phyloP scores from a whole-genome alignment of 2,329 filamentous ascomycete species.

The Fusarium sp. region DNA sequence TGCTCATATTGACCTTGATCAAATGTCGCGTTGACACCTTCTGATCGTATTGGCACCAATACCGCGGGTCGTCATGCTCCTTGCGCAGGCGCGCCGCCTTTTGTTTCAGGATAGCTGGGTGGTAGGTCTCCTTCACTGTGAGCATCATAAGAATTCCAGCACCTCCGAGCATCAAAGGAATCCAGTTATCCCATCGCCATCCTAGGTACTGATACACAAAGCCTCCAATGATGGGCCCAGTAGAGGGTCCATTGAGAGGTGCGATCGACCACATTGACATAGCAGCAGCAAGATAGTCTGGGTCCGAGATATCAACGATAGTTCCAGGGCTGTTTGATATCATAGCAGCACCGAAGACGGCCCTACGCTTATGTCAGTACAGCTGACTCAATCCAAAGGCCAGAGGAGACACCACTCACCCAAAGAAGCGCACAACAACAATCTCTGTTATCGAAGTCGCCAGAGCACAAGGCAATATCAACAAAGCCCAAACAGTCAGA shows the following conservation, averaged over 20 bases:
- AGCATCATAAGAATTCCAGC: conserved; percentile 70
- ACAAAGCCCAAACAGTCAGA: conserved; percentile 72
- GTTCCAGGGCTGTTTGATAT: conserved; percentile 86
- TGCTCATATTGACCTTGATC: conserved; percentile 79
- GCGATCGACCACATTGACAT: conserved; percentile 88
- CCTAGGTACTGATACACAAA: conserved; percentile 79
- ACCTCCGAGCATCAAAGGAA: conserved; percentile 79
- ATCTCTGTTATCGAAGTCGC: conserved; percentile 76
- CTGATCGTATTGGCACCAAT: conserved; percentile 86
- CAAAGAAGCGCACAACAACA: conserved; percentile 80
- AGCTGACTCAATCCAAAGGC: neutral
- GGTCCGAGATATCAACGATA: conserved; percentile 84
- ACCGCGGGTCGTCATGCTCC: conserved; percentile 77
- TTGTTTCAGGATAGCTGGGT: conserved; percentile 75
- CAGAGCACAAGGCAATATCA: conserved; percentile 79
- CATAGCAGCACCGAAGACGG: conserved; percentile 77
- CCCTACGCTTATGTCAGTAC: conserved; percentile 36
- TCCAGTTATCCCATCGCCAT: conserved; percentile 91
- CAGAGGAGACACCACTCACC: conserved; percentile 57
- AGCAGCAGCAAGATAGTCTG: conserved; percentile 83
- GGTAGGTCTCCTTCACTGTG: conserved; percentile 80
- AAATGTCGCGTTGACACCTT: conserved; percentile 73
- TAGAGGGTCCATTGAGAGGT: conserved; percentile 79
- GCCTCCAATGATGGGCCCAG: conserved; percentile 72
- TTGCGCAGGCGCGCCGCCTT: conserved; percentile 75